These are phyloP conservation scores for Stachybotrys chartarum DNA, from an alignment of 2,329 filamentous ascomycete species.

Conservation along the genomic window DNA sequence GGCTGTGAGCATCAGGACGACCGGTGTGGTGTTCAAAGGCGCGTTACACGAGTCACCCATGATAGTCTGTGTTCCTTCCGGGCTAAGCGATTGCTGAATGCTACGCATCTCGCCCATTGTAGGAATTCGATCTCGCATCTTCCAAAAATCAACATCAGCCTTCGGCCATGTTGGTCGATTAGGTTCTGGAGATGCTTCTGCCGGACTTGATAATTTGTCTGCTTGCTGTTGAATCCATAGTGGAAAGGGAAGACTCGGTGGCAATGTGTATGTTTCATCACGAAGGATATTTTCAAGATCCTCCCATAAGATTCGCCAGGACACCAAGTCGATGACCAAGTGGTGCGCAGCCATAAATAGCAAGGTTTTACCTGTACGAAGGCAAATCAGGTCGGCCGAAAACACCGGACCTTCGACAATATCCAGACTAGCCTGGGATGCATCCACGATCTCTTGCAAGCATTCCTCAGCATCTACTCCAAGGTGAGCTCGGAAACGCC, in stretches of 20 bases:
- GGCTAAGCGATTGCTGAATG: background rate
- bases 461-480: slow-evolving; percentile 6
- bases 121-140: too few relatives aligned
- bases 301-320: slow-evolving; percentile 32
- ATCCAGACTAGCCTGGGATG: slow-evolving; percentile 14
- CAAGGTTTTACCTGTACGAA: slow-evolving; percentile 5
- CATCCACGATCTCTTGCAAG: slow-evolving; percentile 3
- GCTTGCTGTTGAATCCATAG: slow-evolving; percentile 18
- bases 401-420: slow-evolving; percentile 17
- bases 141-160: too few relatives aligned
- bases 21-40: slow-evolving; percentile 18
- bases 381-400: background rate
- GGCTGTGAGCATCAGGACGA: slow-evolving; percentile 23
- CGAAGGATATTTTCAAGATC: slow-evolving; percentile 30
- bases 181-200: background rate
- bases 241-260: slow-evolving; percentile 21
- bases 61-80: slow-evolving; percentile 6
- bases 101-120: too few relatives aligned
- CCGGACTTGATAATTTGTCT: background rate
- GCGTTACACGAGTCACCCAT: slow-evolving; percentile 8
- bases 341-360: slow-evolving; percentile 21
- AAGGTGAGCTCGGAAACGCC: background rate
- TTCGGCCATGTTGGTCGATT: too few relatives aligned
- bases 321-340: slow-evolving; percentile 30
- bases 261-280: slow-evolving; percentile 7